Evolutionary conservation across 257 asterid species (phyloP).

Genomic region (Catharanthus roseus): DNA sequence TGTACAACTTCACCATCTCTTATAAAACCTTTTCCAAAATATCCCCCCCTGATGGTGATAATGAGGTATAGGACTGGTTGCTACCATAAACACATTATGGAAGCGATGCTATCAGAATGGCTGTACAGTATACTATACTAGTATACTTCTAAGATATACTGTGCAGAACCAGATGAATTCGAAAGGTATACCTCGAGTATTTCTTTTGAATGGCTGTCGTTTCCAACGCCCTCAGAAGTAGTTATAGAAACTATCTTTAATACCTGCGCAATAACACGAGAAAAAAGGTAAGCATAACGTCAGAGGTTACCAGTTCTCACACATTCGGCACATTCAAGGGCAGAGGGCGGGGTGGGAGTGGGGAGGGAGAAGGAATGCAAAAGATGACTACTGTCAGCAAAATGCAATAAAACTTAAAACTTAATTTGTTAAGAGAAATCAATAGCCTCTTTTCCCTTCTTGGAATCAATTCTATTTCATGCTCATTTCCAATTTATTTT

Average conservation of each 20-base stretch:
- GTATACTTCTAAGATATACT: too few species aligned
- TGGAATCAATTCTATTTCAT: not conserved
- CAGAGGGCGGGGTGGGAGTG: too few species aligned
- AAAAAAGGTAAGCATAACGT: not conserved
- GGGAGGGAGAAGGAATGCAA: too few species aligned
- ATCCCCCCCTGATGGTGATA: not conserved
- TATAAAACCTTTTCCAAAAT: not conserved
- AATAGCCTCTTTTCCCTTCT: too few species aligned
- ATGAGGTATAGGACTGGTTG: not conserved
- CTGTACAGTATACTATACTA: not conserved
- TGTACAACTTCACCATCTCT: conserved; percentile 12
- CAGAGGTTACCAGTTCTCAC: not conserved
- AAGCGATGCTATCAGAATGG: not conserved
- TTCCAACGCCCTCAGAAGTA: not conserved
- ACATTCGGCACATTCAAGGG: not conserved
- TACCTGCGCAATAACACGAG: conserved; percentile 7
- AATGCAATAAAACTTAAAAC: not conserved
- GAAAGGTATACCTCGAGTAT: conserved; percentile 6
- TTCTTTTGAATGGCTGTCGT: not conserved
- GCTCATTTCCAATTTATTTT: not conserved
- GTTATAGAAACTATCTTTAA: not conserved
- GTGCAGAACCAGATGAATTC: not conserved
- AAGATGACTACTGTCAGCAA: not conserved
- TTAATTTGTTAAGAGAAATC: too few species aligned
- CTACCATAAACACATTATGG: not conserved